These are phyloP conservation scores for Ustilago tritici DNA, from an alignment of 1,284 basidiomycete genomes.

Conservation along the genomic window DNA sequence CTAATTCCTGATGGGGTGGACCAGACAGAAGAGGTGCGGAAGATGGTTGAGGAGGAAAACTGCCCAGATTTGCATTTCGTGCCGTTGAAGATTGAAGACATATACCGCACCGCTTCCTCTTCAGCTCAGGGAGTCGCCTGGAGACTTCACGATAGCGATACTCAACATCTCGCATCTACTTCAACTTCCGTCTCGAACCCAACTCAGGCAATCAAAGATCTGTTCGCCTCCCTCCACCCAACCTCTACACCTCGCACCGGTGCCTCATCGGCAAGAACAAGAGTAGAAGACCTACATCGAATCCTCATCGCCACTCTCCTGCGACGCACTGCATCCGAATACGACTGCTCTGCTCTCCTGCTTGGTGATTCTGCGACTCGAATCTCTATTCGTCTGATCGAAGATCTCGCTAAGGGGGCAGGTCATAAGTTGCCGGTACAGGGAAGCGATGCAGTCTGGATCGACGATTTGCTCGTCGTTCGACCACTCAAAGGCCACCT, in stretches of 20 bases:
- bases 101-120: slow-evolving; percentile 18
- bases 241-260: slow-evolving; percentile 40
- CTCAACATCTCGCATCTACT: slow-evolving; percentile 18
- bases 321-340: slow-evolving; percentile 34
- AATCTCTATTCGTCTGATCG: slow-evolving; percentile 58
- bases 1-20: slow-evolving; percentile 28
- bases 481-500: slow-evolving; percentile 53
- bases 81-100: slow-evolving; percentile 46
- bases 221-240: slow-evolving; percentile 47
- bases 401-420: slow-evolving; percentile 58
- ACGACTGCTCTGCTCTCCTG: slow-evolving; percentile 52
- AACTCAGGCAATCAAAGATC: slow-evolving; percentile 26
- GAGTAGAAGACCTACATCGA: slow-evolving; percentile 59
- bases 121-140: slow-evolving; percentile 7
- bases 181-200: slow-evolving; percentile 5
- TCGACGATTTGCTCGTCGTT: slow-evolving; percentile 53
- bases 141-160: slow-evolving; percentile 11
- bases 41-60: slow-evolving; percentile 42
- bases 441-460: slow-evolving; percentile 53
- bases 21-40: slow-evolving; percentile 32
- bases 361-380: slow-evolving; percentile 55
- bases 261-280: slow-evolving; percentile 52
- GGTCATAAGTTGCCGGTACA: slow-evolving; percentile 64
- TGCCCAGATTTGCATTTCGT: slow-evolving; percentile 49
- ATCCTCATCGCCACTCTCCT: slow-evolving; percentile 51